Evolutionary conservation across 441 rosid genomes (phyloP), one percentile per base, ranked within the genome.

Genomic region (Monsonia emarginata): DNA sequence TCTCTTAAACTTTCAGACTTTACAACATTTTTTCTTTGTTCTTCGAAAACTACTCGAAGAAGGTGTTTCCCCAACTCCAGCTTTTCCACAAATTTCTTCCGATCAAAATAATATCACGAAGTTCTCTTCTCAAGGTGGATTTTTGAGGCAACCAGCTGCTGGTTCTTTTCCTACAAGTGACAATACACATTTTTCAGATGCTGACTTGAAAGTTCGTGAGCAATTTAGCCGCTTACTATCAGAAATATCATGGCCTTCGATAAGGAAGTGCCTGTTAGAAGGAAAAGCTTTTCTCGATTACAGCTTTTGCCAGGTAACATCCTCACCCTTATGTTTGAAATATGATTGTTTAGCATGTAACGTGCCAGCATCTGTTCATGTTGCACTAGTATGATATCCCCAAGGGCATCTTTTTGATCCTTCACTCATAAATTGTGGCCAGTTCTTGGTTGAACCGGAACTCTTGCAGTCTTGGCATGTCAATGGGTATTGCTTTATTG

Each of bases 11-110:
- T 91, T 86, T 80, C 93, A 89, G 76, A 80, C 80, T 70, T 80
- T 91, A 69, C 99, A 91, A 70, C 96, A 95, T 74, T 78, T 88
- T 74, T 79, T 87, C 83, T 95, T 95, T 73, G 83, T 87, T 72
- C 83, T 95, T 31, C 77, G 85, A 69, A 95, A 91, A 78, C 73
- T 95, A 68, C 82, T 88, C 66, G 83, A 84, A 75, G 99, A 83
- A 64, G 90, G 78, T 77, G 78, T 78, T 69, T 74, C 72, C 48
- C 69, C 80, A 65, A 72, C 75, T 67, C 72, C 75, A 42, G 81
- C 75, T 71, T 27, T 65, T 60, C 73, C 66, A 38, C 80, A 72
- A 76, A 84, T 68, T 72, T 69, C 74, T 42, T 74, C 81, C 8
- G 86, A 73, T 59, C 44, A 71, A 34, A 65, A 68, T 25, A 74